A percentile compares a stretch with the other conserved stretches of the same genome.
Evolutionary conservation across 768 basidiomycete species (phyloP).

Genomic region (Hydnum rufescens): DNA sequence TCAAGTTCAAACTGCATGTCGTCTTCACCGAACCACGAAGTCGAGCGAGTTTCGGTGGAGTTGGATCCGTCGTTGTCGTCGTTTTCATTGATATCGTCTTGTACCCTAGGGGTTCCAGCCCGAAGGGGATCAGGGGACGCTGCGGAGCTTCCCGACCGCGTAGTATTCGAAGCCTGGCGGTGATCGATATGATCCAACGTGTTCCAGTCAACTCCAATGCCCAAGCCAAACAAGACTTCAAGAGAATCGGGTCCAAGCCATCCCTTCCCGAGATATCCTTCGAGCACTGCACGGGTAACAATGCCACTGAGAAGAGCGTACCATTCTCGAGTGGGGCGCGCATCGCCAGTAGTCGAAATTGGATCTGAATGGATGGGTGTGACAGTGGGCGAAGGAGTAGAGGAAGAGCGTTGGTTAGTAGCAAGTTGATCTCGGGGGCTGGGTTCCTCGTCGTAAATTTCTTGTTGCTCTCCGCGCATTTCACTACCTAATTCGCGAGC

Average conservation of each 20-base stretch:
- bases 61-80: slow-evolving; percentile 15
- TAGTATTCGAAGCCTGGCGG: neutral
- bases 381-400: slow-evolving; percentile 6
- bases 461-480: slow-evolving; percentile 29
- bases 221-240: slow-evolving; percentile 54
- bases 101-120: slow-evolving; percentile 8
- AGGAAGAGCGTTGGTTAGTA: neutral
- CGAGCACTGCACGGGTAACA: slow-evolving; percentile 62
- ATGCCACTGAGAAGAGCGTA: slow-evolving; percentile 60
- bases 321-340: slow-evolving; percentile 50
- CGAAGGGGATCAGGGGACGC: slow-evolving; percentile 4
- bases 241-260: slow-evolving; percentile 58
- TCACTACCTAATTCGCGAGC: slow-evolving; percentile 49
- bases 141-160: neutral
- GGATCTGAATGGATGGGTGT: slow-evolving; percentile 10
- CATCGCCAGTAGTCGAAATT: slow-evolving; percentile 4
- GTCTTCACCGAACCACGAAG: neutral
- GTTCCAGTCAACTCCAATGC: slow-evolving; percentile 19
- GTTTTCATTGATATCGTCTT: slow-evolving; percentile 11
- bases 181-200: slow-evolving; percentile 7
- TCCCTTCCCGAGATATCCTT: slow-evolving; percentile 65
- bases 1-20: slow-evolving; percentile 44
- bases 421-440: too few species aligned
- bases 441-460: slow-evolving; percentile 13
- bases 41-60: neutral